Base-by-base conservation (phyloP, 2,329 filamentous ascomycete species). In the Trichoderma breve region DNA sequence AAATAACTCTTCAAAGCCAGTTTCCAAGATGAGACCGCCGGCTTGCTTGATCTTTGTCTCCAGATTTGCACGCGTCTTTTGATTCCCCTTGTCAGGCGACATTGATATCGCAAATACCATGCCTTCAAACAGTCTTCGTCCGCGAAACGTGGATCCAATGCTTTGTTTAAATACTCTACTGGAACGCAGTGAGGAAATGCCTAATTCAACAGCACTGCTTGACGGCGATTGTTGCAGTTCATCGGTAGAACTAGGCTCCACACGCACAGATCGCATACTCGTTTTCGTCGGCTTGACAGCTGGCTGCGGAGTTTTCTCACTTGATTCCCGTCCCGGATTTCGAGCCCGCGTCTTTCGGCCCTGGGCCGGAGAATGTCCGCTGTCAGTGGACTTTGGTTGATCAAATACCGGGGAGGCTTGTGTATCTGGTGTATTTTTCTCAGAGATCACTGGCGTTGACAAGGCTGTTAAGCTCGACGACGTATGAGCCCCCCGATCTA, bases 41-140 rank as follows among this genome's bases (percentile, higher is more conserved):
- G 93, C 90, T 6, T 88, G 85, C 2, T 84, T 81, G 70, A 98
- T 94, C 63, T 89, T 83, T 1, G 84, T 84, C 39, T 88, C 88
- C 3, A 96, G 75, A 32, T 79, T 81, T 26, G 78, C 80, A 62
- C 83, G 78, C 74, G 88, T 75, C 62, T 80, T 76, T 77, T 79
- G 77, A 36, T 82, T 81, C 80, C 47, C 61, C 53, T 83, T 82
- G 32, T 81, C 82, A 0, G 82, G 80, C 75, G 86, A 86, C 73
- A 94, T 93, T 0, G 94, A 95, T 12, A 97, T 87, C 0, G 94
- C 94, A 81, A 98, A 98, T 0, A 89, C 90, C 94, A 98, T 97
- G 55, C 91, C 90, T 1, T 87, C 82, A 77, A 98, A 97, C 0
- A 97, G 61, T 3, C 77, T 73, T 9, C 77, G 73, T 3, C 73